A percentile compares a stretch with the other conserved stretches of the same genome.
Evolutionary conservation across 164 flowering plant species (phyloP).

Genomic region (Annona squamosa): DNA sequence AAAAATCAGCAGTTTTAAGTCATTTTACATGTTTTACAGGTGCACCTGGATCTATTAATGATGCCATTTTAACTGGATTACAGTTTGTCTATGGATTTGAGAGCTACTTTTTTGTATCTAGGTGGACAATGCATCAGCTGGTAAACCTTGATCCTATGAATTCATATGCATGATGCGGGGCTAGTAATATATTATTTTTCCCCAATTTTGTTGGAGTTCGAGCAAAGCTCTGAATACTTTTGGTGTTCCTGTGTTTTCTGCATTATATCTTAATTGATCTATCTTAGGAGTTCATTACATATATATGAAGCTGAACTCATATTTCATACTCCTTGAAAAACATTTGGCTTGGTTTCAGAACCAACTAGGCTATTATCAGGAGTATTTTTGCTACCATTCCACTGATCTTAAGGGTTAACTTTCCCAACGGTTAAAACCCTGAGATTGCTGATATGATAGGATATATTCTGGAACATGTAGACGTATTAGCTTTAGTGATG

Average conservation of each 20-base stretch:
- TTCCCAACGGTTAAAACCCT: no score
- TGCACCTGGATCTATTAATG: constrained; percentile 91
- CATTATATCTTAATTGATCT: constrained; percentile 72
- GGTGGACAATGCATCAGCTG: constrained; percentile 98
- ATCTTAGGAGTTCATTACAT: not conserved
- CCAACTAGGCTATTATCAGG: not conserved
- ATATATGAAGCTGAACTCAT: not conserved
- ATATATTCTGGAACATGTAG: no score
- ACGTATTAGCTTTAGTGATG: no score
- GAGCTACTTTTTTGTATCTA: constrained; percentile 72
- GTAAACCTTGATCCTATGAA: constrained; percentile 30
- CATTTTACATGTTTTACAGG: constrained; percentile 46
- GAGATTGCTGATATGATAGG: no score
- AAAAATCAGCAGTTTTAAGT: not conserved
- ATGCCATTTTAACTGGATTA: constrained; percentile 77
- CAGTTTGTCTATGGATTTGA: constrained; percentile 81
- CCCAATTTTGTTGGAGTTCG: no score
- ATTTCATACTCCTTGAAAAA: not conserved
- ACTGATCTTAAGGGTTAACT: not conserved
- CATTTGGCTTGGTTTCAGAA: not conserved
- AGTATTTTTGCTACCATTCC: not conserved
- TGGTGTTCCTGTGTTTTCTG: constrained; percentile 46
- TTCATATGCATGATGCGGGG: constrained; percentile 2
- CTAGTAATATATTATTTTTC: not conserved
- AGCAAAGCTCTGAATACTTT: no score